phyloP scores from a whole-genome alignment of 1,284 basidiomycete genomes.

The Fistulinella cinereoalba region DNA sequence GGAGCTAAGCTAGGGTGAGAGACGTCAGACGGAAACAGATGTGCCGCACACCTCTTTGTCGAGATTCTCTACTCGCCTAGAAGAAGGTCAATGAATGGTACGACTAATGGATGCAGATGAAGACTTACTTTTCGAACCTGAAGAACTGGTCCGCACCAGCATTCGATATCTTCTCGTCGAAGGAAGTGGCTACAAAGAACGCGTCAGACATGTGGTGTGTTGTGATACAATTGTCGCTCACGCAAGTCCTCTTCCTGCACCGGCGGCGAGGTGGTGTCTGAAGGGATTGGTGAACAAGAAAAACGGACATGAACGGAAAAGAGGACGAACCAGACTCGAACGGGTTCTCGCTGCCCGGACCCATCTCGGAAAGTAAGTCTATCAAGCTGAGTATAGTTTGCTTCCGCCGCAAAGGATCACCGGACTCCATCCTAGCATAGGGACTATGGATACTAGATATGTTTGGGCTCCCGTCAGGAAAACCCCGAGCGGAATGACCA shows the following conservation, averaged over 20 bases:
- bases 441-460: conserved; percentile 26
- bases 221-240: conserved; percentile 14
- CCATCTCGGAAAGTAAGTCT: conserved; percentile 58
- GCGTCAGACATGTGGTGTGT: conserved; percentile 6
- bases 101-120: not conserved
- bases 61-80: conserved; percentile 32
- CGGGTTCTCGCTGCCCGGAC: conserved; percentile 43
- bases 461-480: conserved; percentile 34
- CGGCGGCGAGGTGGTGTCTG: conserved; percentile 39
- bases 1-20: conserved; percentile 26
- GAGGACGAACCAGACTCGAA: conserved; percentile 41
- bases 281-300: conserved; percentile 3
- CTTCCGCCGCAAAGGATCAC: conserved; percentile 42
- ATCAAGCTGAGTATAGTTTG: conserved; percentile 65
- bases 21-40: not conserved
- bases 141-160: conserved; percentile 34
- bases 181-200: conserved; percentile 24
- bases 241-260: conserved; percentile 64
- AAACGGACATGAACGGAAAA: conserved; percentile 1
- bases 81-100: conserved; percentile 1
- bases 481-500: conserved; percentile 25
- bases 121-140: conserved; percentile 34
- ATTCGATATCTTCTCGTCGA: conserved; percentile 35
- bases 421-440: conserved; percentile 30
- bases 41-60: conserved; percentile 32